Conservation (phyloP, 495 filamentous ascomycete species). For the Penicillium waksmanii region DNA sequence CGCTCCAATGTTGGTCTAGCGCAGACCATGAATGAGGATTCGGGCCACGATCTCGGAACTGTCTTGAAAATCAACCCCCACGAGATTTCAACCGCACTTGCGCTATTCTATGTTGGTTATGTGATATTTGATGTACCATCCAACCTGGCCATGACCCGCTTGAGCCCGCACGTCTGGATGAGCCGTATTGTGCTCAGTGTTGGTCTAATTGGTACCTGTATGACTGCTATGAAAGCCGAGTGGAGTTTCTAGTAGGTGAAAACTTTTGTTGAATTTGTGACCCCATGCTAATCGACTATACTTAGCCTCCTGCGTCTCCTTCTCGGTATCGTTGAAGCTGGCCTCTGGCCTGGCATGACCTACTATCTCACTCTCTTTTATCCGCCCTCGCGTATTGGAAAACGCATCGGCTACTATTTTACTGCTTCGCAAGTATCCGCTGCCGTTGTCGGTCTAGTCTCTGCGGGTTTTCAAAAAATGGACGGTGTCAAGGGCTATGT, state of each 20-base stretch:
- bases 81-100: constrained; percentile 80
- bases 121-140: constrained; percentile 88
- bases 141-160: constrained; percentile 83
- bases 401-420: constrained; percentile 87
- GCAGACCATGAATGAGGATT: constrained; percentile 80
- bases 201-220: constrained; percentile 79
- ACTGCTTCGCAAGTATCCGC: constrained; percentile 89
- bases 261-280: neutral
- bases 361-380: constrained; percentile 94
- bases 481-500: constrained; percentile 75
- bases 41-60: constrained; percentile 68
- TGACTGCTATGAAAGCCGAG: constrained; percentile 76
- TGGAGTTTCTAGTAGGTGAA: constrained; percentile 80
- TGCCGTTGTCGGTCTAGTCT: constrained; percentile 86
- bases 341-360: constrained; percentile 95
- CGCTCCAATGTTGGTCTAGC: constrained; percentile 88
- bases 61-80: constrained; percentile 68
- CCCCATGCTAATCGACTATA: constrained; percentile 12
- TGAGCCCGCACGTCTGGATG: constrained; percentile 92
- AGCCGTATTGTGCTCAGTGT: constrained; percentile 87
- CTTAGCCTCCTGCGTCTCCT: constrained; percentile 77
- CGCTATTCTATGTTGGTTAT: constrained; percentile 90
- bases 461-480: constrained; percentile 90
- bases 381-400: constrained; percentile 81
- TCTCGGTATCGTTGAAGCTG: constrained; percentile 84